Percentiles rank a stretch among this genome's conserved stretches.
phyloP scores from a whole-genome alignment of 2,329 filamentous ascomycete genomes.

The Ophiostoma sp. region DNA sequence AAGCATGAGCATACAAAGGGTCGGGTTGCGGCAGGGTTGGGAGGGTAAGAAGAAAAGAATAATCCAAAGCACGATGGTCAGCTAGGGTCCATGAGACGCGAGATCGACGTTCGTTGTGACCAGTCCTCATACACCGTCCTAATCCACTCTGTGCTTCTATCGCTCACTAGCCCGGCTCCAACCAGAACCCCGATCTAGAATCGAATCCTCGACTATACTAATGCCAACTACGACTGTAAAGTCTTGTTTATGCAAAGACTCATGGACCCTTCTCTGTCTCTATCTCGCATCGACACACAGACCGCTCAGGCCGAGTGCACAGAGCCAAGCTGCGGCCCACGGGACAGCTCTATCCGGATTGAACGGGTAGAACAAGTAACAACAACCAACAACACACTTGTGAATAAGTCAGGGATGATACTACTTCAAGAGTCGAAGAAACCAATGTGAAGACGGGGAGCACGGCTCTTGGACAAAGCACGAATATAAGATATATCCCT shows the following conservation, averaged over 20 bases:
- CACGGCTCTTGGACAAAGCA: background rate
- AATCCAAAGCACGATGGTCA: background rate
- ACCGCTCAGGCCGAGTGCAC: constrained; percentile 4
- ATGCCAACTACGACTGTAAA: too few relatives aligned
- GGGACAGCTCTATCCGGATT: background rate
- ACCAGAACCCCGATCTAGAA: background rate
- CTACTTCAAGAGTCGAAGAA: background rate
- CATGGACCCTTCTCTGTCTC: background rate
- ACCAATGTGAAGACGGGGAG: background rate
- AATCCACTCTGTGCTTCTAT: background rate
- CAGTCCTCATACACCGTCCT: background rate
- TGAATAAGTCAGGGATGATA: background rate
- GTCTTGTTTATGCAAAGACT: too few relatives aligned
- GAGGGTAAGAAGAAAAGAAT: background rate
- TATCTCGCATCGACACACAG: background rate
- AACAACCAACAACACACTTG: background rate
- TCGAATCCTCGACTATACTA: background rate
- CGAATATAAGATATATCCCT: background rate
- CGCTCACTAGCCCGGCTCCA: background rate
- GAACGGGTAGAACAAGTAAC: background rate
- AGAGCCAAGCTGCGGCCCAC: background rate
- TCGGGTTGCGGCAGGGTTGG: too few relatives aligned
- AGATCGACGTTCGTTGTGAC: constrained; percentile 3
- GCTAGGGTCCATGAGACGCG: constrained; percentile 3
- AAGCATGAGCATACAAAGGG: background rate